Base-by-base conservation (phyloP, 2,329 filamentous ascomycete genomes). In the Paradendryphiella salina region DNA sequence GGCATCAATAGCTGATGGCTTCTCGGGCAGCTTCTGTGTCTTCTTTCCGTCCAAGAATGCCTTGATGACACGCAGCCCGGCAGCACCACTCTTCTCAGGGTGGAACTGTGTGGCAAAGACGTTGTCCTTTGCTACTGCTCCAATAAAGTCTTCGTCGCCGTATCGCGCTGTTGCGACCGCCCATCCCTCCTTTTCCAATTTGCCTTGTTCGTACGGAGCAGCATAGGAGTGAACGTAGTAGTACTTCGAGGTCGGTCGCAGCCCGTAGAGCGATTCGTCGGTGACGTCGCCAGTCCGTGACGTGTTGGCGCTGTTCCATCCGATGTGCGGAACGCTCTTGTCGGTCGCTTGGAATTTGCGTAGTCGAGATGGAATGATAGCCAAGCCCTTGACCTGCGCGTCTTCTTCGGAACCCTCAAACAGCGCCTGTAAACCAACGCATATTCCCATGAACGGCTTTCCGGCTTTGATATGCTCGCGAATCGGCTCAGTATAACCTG, bases 171-270 rank as follows among this genome's bases (percentile, higher is more conserved):
- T 96, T 1, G 94, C 94, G n/a, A 97, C 88, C 7, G 85, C 84
- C 93, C 94, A 99, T 20, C 93, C 94, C 28, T 88, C 82, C 47
- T 79, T 79, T 74, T 96, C 91, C 10, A 96, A 80, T 59, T 87
- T 80, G 29, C 88, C 89, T 37, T 82, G 75, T 44, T 76, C 76
- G 72, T 96, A 96, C 3, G 87, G 87, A 20, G 85, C 86, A 50
- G 91, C 92, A 76, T 94, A 99, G 2, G 90, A 92, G 79, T 99
- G 94, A 49, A 99, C 93, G 70, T 99, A 99, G 77, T 99, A 99
- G 79, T 99, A 99, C 75, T 97, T 99, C 69, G 89, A 96, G 45
- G 82, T 81, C 0, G 89, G 86, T 21, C 83, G 79, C 46, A 99
- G 76, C 50, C 88, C 91, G 73, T 93, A 96, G 50, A 97, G 82